Evolutionary conservation across 2,329 filamentous ascomycete genomes (phyloP).

Genomic region (Aspergillus uvarum): DNA sequence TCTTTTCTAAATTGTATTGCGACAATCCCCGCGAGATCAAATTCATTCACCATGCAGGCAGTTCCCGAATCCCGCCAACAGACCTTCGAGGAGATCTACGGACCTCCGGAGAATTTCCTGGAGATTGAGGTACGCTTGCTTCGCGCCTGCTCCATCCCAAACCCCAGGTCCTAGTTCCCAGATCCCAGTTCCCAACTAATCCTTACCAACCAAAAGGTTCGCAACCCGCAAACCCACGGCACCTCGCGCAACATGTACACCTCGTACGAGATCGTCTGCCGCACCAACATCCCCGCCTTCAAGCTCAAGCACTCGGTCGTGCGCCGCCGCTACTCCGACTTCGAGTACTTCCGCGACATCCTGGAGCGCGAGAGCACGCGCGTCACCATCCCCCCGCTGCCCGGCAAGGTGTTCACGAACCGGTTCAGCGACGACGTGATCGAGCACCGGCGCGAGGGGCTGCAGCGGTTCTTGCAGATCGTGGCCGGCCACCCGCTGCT

Average conservation of each 20-base stretch:
- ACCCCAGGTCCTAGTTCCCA: too few species aligned
- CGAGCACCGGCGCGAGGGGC: conserved; percentile 83
- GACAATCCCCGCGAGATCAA: too few species aligned
- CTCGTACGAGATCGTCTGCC: conserved; percentile 96
- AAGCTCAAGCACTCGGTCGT: conserved; percentile 88
- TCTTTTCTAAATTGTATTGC: too few species aligned
- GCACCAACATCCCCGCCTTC: conserved; percentile 98
- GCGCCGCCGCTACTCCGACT: conserved; percentile 92
- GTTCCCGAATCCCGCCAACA: conserved; percentile 74
- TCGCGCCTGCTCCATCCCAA: too few species aligned
- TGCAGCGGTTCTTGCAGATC: conserved; percentile 96
- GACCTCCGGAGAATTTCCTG: conserved; percentile 95
- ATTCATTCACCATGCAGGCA: conserved; percentile 53
- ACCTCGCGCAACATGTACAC: conserved; percentile 97
- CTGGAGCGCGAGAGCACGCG: conserved; percentile 91
- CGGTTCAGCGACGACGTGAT: conserved; percentile 98
- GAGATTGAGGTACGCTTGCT: conserved; percentile 76
- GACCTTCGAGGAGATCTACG: conserved; percentile 98
- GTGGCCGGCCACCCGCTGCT: conserved; percentile 93
- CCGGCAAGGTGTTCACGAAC: conserved; percentile 97
- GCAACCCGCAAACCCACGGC: conserved; percentile 90
- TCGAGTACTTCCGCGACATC: conserved; percentile 98
- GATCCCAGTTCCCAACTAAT: not conserved
- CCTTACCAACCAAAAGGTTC: conserved; percentile 60
- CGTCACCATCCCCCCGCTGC: conserved; percentile 92